A percentile compares a stretch with the other conserved stretches of the same genome.
Conservation (phyloP, 2,329 filamentous ascomycete genomes). For the Capronia americana region DNA sequence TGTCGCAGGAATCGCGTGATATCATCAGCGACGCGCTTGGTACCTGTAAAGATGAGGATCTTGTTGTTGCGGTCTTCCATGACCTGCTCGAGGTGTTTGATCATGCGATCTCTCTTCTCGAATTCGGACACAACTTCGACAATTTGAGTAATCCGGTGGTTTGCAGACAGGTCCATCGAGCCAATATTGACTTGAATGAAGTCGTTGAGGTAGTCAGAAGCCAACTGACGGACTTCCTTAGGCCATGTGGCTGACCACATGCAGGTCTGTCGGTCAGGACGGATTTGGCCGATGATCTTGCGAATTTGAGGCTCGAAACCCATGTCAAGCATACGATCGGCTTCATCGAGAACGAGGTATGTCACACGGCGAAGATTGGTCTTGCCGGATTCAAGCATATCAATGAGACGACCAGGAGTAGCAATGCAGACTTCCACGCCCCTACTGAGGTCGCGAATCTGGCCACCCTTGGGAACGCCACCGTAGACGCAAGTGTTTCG, state of each 20-base stretch:
- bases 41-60: slow-evolving; percentile 86
- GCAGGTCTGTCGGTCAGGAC: slow-evolving; percentile 96
- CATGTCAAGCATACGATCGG: slow-evolving; percentile 99
- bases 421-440: slow-evolving; percentile 99
- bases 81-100: slow-evolving; percentile 95
- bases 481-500: slow-evolving; percentile 99
- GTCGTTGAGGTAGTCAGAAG: slow-evolving; percentile 87
- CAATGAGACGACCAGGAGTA: slow-evolving; percentile 95
- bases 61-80: slow-evolving; percentile 98
- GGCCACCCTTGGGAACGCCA: slow-evolving; percentile 95
- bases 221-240: slow-evolving; percentile 94
- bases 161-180: slow-evolving; percentile 93
- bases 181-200: slow-evolving; percentile 99
- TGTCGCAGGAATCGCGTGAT: slow-evolving; percentile 97
- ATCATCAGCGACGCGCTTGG: slow-evolving; percentile 92
- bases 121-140: slow-evolving; percentile 95
- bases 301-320: slow-evolving; percentile 99
- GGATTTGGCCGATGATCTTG: slow-evolving; percentile 97
- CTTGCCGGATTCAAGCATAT: slow-evolving; percentile 97
- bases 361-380: slow-evolving; percentile 98
- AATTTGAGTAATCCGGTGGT: slow-evolving; percentile 96
- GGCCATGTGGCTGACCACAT: slow-evolving; percentile 99
- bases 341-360: slow-evolving; percentile 97
- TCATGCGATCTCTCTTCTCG: slow-evolving; percentile 97
- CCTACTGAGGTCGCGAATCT: slow-evolving; percentile 91